phyloP scores from a whole-genome alignment of 768 basidiomycete genomes.

The Suillus fuscotomentosus region DNA sequence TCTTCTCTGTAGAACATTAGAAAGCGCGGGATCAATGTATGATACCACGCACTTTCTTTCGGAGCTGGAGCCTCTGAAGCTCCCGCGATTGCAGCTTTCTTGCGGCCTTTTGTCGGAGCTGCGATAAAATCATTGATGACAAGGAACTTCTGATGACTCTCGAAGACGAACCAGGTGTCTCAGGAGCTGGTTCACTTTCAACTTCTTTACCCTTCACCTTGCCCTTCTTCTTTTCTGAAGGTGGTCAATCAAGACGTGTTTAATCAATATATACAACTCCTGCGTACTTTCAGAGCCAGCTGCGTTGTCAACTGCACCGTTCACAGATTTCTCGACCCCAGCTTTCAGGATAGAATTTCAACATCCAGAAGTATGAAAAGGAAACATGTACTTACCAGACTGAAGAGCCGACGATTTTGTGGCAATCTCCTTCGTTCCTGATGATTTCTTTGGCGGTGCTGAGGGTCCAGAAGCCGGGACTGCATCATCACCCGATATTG shows the following conservation, averaged over 20 bases:
- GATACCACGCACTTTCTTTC: conserved; percentile 2
- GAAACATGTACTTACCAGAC: neutral
- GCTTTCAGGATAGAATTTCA: neutral
- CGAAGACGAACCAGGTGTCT: neutral
- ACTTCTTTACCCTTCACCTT: neutral
- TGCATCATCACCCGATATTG: neutral
- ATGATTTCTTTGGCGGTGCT: neutral
- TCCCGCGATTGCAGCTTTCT: neutral
- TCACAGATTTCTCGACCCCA: too few relatives aligned
- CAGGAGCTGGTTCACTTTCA: neutral
- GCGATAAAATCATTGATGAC: neutral
- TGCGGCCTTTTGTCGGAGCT: neutral
- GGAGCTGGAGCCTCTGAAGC: neutral
- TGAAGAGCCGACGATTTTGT: neutral
- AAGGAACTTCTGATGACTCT: neutral
- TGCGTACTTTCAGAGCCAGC: neutral
- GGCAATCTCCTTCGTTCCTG: neutral
- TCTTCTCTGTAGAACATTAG: neutral
- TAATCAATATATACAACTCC: neutral
- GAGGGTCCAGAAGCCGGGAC: neutral
- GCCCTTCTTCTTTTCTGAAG: neutral
- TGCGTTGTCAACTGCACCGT: neutral
- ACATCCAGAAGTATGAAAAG: neutral
- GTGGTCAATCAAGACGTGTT: neutral
- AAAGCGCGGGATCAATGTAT: neutral